A percentile compares a stretch with the other conserved stretches of the same genome.
Evolutionary conservation across 495 filamentous ascomycete species (phyloP).

Genomic region (Podospora appendiculata): DNA sequence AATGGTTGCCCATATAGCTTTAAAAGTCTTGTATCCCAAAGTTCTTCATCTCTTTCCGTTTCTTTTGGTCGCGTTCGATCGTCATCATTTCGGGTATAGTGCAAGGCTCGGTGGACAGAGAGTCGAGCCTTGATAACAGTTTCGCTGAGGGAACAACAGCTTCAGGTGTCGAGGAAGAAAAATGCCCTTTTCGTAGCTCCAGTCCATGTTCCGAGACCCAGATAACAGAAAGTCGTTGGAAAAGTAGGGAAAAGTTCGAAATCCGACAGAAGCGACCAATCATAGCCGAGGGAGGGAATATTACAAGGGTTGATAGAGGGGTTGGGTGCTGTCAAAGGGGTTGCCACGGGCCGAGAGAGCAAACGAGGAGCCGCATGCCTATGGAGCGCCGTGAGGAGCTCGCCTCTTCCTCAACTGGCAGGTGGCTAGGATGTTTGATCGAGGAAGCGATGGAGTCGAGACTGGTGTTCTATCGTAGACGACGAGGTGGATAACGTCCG

Average conservation of each 20-base stretch:
- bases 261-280: background rate
- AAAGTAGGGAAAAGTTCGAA: background rate
- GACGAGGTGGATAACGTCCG: no score
- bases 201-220: background rate
- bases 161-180: no score
- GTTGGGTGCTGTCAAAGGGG: no score
- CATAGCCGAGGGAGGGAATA: background rate
- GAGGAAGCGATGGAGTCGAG: no score
- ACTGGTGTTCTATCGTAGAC: no score
- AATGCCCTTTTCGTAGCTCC: no score
- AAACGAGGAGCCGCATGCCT: no score
- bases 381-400: no score
- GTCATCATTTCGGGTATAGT: slow-evolving; percentile 18
- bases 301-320: background rate
- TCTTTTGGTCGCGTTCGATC: slow-evolving; percentile 16
- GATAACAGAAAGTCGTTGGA: background rate
- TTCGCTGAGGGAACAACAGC: background rate
- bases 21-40: slow-evolving; percentile 24
- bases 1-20: slow-evolving; percentile 29
- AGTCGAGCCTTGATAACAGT: background rate
- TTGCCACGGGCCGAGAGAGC: no score
- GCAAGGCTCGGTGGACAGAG: background rate
- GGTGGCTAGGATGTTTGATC: no score
- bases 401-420: no score
- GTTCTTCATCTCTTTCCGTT: slow-evolving; percentile 18